A percentile compares a stretch with the other conserved stretches of the same genome.
phyloP scores from a whole-genome alignment of 192 early-diverging fungal species.

The Gryganskiella cystojenkinii region DNA sequence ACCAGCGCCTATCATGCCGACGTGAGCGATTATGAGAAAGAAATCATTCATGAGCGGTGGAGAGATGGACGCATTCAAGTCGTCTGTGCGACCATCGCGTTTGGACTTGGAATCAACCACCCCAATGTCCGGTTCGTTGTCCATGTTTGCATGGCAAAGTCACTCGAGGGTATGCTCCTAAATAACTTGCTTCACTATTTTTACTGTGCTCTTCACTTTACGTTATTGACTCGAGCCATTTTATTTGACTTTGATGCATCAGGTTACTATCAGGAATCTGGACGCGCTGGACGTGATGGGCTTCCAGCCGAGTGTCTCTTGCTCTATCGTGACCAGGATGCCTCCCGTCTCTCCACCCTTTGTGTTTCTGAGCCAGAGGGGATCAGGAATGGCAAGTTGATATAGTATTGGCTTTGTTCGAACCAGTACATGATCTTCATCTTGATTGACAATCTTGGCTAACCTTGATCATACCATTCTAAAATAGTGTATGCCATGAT shows the following conservation, averaged over 20 bases:
- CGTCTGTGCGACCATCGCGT: conserved; percentile 82
- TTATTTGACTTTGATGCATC: not conserved
- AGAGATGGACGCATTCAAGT: conserved; percentile 69
- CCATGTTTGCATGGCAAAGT: conserved; percentile 75
- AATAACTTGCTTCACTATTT: not conserved
- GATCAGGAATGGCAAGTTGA: conserved; percentile 56
- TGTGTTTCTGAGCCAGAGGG: conserved; percentile 70
- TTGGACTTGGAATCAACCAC: conserved; percentile 83
- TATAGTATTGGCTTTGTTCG: not conserved
- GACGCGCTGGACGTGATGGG: conserved; percentile 80
- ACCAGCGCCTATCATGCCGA: conserved; percentile 75
- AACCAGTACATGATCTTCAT: not conserved
- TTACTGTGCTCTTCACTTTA: not conserved
- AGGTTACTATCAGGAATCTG: conserved; percentile 81
- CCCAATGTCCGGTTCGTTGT: conserved; percentile 78
- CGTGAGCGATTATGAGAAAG: conserved; percentile 57
- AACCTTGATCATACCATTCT: not conserved
- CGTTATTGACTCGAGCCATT: not conserved
- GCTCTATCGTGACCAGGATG: conserved; percentile 74
- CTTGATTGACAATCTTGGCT: not conserved
- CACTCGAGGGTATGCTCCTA: conserved; percentile 55
- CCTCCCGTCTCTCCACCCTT: conserved; percentile 67
- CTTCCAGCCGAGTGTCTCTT: conserved; percentile 72
- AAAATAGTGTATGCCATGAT: conserved; percentile 66
- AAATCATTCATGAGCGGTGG: conserved; percentile 73